Evolutionary conservation across 2,329 filamentous ascomycete genomes (phyloP).

Genomic region (Orbilia oligospora): DNA sequence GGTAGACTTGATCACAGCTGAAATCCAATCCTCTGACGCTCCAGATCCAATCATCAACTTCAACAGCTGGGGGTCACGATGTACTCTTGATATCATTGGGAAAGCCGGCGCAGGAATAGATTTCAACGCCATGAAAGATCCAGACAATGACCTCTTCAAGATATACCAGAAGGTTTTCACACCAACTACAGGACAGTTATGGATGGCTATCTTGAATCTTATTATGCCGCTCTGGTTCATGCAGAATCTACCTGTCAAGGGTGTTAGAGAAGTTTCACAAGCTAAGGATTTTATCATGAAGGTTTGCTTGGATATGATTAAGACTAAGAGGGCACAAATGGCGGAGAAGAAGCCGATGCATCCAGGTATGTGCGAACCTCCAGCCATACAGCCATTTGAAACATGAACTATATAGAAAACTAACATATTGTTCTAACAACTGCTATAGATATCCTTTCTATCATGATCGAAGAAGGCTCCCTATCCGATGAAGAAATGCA

Average conservation of each 20-base stretch:
- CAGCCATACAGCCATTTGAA: too few species aligned
- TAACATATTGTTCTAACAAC: too few species aligned
- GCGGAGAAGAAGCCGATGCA: conserved; percentile 67
- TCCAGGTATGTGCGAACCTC: conserved; percentile 64
- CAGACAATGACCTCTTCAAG: conserved; percentile 73
- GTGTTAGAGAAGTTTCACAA: conserved; percentile 76
- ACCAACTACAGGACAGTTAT: conserved; percentile 67
- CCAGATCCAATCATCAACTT: conserved; percentile 72
- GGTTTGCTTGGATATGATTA: conserved; percentile 78
- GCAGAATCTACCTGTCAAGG: conserved; percentile 76
- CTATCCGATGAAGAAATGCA: conserved; percentile 86
- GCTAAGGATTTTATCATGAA: conserved; percentile 75
- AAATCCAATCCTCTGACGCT: conserved; percentile 67
- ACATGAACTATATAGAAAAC: too few species aligned
- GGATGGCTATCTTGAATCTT: conserved; percentile 71
- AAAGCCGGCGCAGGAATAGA: conserved; percentile 79
- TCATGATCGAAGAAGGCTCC: conserved; percentile 74
- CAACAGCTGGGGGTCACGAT: conserved; percentile 76
- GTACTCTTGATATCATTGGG: conserved; percentile 82
- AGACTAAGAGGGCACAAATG: conserved; percentile 76
- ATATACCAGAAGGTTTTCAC: conserved; percentile 74
- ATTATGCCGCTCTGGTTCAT: conserved; percentile 77
- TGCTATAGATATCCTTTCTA: conserved; percentile 79
- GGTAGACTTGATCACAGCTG: conserved; percentile 74
- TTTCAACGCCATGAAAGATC: conserved; percentile 74